Evolutionary conservation across 2,329 filamentous ascomycete genomes (phyloP), one percentile per base, ranked within the genome.

Genomic region (Colletotrichum aenigma): DNA sequence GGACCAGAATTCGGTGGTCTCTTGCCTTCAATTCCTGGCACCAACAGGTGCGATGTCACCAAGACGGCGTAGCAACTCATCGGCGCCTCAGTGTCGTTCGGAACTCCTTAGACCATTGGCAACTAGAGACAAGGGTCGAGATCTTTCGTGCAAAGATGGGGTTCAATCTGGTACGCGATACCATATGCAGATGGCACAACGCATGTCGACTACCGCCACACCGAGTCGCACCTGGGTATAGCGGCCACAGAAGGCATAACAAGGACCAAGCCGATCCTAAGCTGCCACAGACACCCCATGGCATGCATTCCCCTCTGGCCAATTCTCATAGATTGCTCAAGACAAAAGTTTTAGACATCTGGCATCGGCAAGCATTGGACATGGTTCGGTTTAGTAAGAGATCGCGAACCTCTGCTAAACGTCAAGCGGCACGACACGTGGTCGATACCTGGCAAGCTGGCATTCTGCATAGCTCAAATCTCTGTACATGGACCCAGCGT

Each of bases 331-430:
- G 64, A 21, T 56, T 75, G 73, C 70, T 75, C 7, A 64, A 32
- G 36, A 65, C 58, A 7, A 75, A 73, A 48, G 70, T 75, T n/a
- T 26, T 75, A 24, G 58, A 61, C 21, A 58, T 68, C 18, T 75
- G 73, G 73, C 70, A 73, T 36, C 34, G 43, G 28, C 73, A 69
- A 65, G 24, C 58, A 36, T 36, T 15, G 8, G 21, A 58, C 10
- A 21, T 36, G 13, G 70, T 43, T 30, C 72, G 72, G 26, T 26
- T 28, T 15, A 60, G 26, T 43, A 60, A 21, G 36, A 58, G 43
- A 13, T 73, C 70, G 26, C 64, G 70, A n/a, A 58, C 34, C 24
- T 69, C 56, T 48, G 70, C 73, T 8, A 65, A 56, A 32, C 70
- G 65, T 58, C 62, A 68, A 48, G 65, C 55, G 8, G 43, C 32